Evolutionary conservation across 441 rosid genomes (phyloP), one percentile per base, ranked within the genome.

Genomic region (Mallotus repandus): DNA sequence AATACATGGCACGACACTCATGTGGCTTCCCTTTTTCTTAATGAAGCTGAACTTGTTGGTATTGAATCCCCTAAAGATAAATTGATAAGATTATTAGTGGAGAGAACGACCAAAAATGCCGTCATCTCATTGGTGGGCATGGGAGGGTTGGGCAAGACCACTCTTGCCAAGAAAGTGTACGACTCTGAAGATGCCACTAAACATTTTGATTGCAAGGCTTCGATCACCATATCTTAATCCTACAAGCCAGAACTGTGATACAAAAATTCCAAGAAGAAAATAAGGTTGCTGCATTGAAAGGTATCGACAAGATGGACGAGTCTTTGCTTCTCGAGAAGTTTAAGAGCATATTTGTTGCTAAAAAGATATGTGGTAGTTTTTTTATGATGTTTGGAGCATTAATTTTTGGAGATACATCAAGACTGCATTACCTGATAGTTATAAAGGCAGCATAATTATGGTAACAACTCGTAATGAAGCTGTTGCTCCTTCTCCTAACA

Each of bases 51-150:
- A 45, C 54, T 79, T 71, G 76, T 75, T 18, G 76, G 82, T 5
- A 48, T 71, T 4, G 76, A 75, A 60, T 55, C 66, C 48, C 32
- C 67, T 0, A 66, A 56, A 62, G 29, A 18, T 15, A 35, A 66
- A 18, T 50, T 75, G 62, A 48, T 55, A 19, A 49, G 45, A 19
- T 46, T 7, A 21, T 25, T 75, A 76, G 43, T 55, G 5, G 58
- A 49, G 15, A 71, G 70, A 55, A 43, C 15, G 29, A 2, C 45
- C 1, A 18, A 55, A 7, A 67, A 53, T 3, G 19, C 25, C 1
- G 78, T 67, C 48, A 68, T 79, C 32, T 68, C 73, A 5, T 15
- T 77, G 16, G 80, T 66, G 3, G 80, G 80, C 2, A 71, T 71
- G 76, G 70, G 62, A 0, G 79, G 79, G 4, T 29, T 76, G 11